Base-by-base conservation (phyloP, 2,329 filamentous ascomycete species). In the Amylocarpus encephaloides region DNA sequence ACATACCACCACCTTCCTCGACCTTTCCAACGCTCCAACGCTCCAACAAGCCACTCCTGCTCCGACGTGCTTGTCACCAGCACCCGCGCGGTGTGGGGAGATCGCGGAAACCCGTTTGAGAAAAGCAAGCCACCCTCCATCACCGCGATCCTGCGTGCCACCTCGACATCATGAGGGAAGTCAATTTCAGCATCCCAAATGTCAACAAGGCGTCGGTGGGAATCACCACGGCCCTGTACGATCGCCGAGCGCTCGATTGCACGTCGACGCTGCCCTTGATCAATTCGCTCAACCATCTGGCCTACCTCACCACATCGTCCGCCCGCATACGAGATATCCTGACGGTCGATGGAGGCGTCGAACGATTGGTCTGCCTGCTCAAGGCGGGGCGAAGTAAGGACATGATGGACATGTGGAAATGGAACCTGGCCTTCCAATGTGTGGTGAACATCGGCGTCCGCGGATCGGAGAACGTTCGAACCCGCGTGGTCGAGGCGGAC, bases 321-420 rank as follows among this genome's bases (percentile, higher is more conserved):
- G 92, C 92, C 55, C 88, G 93, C 56, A 98, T 98, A 69, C 83
- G 93, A 63, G 93, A 98, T 68, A 98, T 98, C 57, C 80, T 98
- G 58, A 97, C 92, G 50, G 89, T 98, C 72, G 93, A 98, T 86
- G 93, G 93, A 70, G 93, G 93, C 55, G 93, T 98, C 69, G 93
- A 98, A 74, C 78, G 92, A 58, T 76, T 98, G 61, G 88, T 98
- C 67, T 96, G 90, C 78, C 96, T 98, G 66, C 80, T 98, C 69
- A 98, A 98, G 71, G 89, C 95, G 71, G 93, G 93, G 56, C 80
- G 93, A 66, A 96, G 88, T 72, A 94, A 91, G 71, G 92, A 98
- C 68, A 86, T 96, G 83, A 96, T 97, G 92, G 92, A 96, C 69
- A 95, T 95, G 88, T 98, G 93, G 93, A 97, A 97, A 72, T 98